phyloP scores from a whole-genome alignment of 2,329 filamentous ascomycete species.

The Fusarium nematophilum region DNA sequence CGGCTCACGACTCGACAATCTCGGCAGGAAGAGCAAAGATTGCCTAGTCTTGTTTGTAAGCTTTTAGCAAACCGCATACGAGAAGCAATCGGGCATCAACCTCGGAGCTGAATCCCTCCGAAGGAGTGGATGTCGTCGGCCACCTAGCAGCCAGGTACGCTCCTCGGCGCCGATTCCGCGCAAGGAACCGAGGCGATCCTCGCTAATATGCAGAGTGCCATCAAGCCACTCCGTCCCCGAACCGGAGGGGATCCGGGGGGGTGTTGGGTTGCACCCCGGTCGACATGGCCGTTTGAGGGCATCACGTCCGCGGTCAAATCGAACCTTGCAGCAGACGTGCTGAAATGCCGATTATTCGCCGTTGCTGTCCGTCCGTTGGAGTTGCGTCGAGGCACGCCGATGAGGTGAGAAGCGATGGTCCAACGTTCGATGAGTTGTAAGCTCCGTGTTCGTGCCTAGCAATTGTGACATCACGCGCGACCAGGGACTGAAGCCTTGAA shows the following conservation, averaged over 20 bases:
- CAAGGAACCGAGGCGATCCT: conserved; percentile 14
- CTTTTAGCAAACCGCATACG: background rate
- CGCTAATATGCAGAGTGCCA: background rate
- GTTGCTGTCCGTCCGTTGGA: conserved; percentile 7
- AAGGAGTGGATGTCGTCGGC: background rate
- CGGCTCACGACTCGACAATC: background rate
- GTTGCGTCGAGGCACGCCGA: conserved; percentile 8
- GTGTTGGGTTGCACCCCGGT: conserved; percentile 1
- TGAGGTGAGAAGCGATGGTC: background rate
- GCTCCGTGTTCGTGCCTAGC: too few species aligned
- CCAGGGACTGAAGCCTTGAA: too few species aligned
- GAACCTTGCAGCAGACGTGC: conserved; percentile 3
- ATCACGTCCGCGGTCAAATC: conserved; percentile 14
- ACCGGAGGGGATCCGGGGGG: conserved; percentile 14
- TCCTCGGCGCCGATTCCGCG: background rate
- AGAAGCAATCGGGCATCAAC: conserved; percentile 6
- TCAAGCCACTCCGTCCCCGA: conserved; percentile 2
- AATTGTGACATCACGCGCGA: too few species aligned
- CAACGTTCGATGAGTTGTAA: conserved; percentile 9
- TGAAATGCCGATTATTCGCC: conserved; percentile 6
- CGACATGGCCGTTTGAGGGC: conserved; percentile 16
- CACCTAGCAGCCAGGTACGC: background rate
- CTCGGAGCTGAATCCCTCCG: background rate
- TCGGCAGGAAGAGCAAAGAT: background rate
- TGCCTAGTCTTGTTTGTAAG: background rate